These are phyloP conservation scores for Russula emetica DNA, from an alignment of 768 basidiomycete species.

Conservation along the genomic window DNA sequence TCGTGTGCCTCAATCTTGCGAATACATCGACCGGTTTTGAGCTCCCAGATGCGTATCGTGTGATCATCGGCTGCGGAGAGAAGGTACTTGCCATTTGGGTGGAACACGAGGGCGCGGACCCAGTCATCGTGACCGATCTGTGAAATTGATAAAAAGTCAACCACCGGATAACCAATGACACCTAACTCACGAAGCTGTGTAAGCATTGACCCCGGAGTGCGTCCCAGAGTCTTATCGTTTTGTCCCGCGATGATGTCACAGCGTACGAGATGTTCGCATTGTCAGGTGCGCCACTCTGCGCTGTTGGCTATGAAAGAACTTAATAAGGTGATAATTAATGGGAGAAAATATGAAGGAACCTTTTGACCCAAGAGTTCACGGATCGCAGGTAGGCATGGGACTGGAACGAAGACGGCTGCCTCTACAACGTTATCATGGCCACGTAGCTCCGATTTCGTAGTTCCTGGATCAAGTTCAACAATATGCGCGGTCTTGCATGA, in stretches of 20 bases:
- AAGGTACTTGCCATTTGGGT: slow-evolving; percentile 53
- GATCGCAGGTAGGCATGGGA: slow-evolving; percentile 41
- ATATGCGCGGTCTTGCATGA: slow-evolving; percentile 46
- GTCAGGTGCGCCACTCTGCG: slow-evolving; percentile 34
- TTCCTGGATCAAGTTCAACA: slow-evolving; percentile 47
- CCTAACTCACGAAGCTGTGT: slow-evolving; percentile 41
- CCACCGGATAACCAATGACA: background rate
- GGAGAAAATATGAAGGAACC: slow-evolving; percentile 32
- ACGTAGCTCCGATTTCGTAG: slow-evolving; percentile 48
- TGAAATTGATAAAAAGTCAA: background rate
- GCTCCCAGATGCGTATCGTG: slow-evolving; percentile 56
- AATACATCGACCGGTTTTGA: slow-evolving; percentile 48
- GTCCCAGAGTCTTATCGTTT: slow-evolving; percentile 54
- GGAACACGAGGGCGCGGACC: slow-evolving; percentile 55
- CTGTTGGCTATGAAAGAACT: slow-evolving; percentile 28
- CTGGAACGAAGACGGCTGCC: slow-evolving; percentile 48
- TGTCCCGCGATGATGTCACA: slow-evolving; percentile 52
- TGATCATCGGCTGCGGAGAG: slow-evolving; percentile 58
- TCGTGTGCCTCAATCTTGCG: slow-evolving; percentile 29
- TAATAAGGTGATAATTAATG: background rate
- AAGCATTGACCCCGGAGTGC: slow-evolving; percentile 46
- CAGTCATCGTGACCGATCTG: slow-evolving; percentile 51
- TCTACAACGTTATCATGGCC: slow-evolving; percentile 57
- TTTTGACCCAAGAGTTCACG: slow-evolving; percentile 45
- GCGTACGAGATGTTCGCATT: slow-evolving; percentile 39